Evolutionary conservation across 371 early-diverging fungal genomes (phyloP).

Genomic region (Lichtheimia ramosa): DNA sequence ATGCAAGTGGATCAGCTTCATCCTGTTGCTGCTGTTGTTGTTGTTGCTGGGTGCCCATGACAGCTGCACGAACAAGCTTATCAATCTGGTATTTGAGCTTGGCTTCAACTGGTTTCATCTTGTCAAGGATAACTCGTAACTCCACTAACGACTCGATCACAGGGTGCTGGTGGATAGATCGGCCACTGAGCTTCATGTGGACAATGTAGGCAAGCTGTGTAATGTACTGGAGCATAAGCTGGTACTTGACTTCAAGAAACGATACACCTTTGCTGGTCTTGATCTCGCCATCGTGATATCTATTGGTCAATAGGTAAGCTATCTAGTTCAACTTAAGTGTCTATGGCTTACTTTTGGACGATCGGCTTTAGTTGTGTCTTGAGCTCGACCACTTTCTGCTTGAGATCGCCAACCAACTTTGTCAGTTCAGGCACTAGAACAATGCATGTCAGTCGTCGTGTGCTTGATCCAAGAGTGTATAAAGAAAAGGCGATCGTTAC

Average conservation of each 20-base stretch:
- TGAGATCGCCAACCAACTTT: conserved; percentile 49
- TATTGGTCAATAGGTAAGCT: conserved; percentile 11
- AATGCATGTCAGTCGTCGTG: neutral
- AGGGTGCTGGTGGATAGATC: conserved; percentile 61
- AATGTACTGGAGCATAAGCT: conserved; percentile 86
- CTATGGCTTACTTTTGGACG: conserved; percentile 41
- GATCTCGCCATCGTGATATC: conserved; percentile 56
- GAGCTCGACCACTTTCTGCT: conserved; percentile 56
- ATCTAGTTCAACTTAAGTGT: neutral
- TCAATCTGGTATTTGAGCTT: conserved; percentile 96
- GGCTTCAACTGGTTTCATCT: conserved; percentile 90
- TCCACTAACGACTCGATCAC: conserved; percentile 76
- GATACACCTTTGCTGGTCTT: conserved; percentile 81
- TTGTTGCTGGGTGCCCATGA: conserved; percentile 42
- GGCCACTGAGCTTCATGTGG: conserved; percentile 78
- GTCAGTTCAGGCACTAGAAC: conserved; percentile 28
- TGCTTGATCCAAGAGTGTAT: no score
- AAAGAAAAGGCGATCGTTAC: no score
- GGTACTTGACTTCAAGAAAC: conserved; percentile 85
- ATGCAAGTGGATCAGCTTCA: conserved; percentile 74
- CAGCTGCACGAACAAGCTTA: conserved; percentile 84
- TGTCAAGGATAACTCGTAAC: conserved; percentile 83
- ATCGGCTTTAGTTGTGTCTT: conserved; percentile 54
- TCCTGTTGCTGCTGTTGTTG: conserved; percentile 10
- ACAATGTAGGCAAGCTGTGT: conserved; percentile 73